A percentile compares a stretch with the other conserved stretches of the same genome.
phyloP scores from a whole-genome alignment of 164 flowering plant genomes.

The Aristolochia fimbriata region DNA sequence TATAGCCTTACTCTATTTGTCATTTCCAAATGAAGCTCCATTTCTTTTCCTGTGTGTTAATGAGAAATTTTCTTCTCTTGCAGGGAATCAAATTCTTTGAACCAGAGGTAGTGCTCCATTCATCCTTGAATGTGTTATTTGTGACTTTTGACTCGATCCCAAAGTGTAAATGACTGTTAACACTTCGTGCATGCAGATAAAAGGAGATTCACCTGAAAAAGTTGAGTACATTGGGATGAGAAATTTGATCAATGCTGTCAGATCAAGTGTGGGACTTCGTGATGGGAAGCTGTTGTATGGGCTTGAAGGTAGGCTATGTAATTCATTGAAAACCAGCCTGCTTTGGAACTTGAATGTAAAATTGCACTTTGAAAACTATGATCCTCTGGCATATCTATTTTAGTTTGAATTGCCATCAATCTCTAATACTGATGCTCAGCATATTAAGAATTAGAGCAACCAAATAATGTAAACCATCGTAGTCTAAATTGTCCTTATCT shows the following conservation, averaged over 20 bases:
- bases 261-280: conserved; percentile 54
- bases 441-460: background rate
- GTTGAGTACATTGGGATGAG: conserved; percentile 85
- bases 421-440: background rate
- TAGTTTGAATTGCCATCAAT: background rate
- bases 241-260: conserved; percentile 76
- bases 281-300: conserved; percentile 79
- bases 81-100: conserved; percentile 99
- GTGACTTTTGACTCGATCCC: background rate
- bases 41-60: conserved; percentile 5
- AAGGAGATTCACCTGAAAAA: conserved; percentile 94
- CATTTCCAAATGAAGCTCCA: background rate
- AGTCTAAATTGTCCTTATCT: background rate
- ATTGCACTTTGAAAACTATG: no score
- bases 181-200: conserved; percentile 44
- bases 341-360: background rate
- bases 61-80: conserved; percentile 9
- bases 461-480: no score
- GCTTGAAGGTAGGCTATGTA: conserved; percentile 50
- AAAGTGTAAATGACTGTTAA: background rate
- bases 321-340: background rate
- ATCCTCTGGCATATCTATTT: background rate
- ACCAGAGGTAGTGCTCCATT: conserved; percentile 65
- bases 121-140: conserved; percentile 2
- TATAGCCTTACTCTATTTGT: conserved; percentile 16